A percentile compares a stretch with the other conserved stretches of the same genome.
Conservation (phyloP, 768 basidiomycete species). For the Saitozyma sp. region DNA sequence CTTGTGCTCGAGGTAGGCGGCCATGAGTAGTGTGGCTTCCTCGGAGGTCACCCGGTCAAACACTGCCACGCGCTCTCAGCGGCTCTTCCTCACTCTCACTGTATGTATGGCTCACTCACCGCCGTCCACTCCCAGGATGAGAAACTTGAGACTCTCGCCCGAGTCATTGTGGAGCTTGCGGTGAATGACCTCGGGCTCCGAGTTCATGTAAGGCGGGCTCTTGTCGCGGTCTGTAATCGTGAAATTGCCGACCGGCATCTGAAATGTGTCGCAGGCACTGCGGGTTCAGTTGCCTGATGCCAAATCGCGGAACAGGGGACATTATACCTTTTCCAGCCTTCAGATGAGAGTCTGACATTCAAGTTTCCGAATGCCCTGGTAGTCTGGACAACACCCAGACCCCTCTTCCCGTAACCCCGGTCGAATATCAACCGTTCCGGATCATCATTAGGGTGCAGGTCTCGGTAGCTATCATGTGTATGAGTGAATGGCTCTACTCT, state of each 20-base stretch:
- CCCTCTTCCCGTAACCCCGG: not conserved
- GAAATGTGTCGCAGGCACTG: too few species aligned
- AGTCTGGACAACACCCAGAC: not conserved
- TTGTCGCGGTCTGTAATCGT: too few species aligned
- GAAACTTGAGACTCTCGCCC: conserved; percentile 34
- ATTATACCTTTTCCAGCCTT: too few species aligned
- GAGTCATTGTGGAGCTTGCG: conserved; percentile 15
- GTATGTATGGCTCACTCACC: too few species aligned
- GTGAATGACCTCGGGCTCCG: conserved; percentile 29
- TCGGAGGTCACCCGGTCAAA: conserved; percentile 40
- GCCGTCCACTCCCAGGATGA: conserved; percentile 39
- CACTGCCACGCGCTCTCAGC: conserved; percentile 13
- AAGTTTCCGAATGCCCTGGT: not conserved
- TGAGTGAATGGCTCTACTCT: too few species aligned
- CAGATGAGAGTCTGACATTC: too few species aligned
- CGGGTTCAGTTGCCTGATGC: too few species aligned
- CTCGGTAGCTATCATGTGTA: not conserved
- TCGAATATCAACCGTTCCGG: conserved; percentile 16
- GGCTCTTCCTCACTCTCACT: not conserved
- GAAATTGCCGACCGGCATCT: too few species aligned
- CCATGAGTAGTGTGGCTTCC: conserved; percentile 28
- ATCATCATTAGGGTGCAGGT: conserved; percentile 33
- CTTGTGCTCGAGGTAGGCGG: conserved; percentile 17
- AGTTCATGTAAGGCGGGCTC: conserved; percentile 31
- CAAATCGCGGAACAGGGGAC: too few species aligned